A percentile compares a stretch with the other conserved stretches of the same genome.
phyloP scores from a whole-genome alignment of 2,329 filamentous ascomycete genomes.

The Dactylellina leptospora region DNA sequence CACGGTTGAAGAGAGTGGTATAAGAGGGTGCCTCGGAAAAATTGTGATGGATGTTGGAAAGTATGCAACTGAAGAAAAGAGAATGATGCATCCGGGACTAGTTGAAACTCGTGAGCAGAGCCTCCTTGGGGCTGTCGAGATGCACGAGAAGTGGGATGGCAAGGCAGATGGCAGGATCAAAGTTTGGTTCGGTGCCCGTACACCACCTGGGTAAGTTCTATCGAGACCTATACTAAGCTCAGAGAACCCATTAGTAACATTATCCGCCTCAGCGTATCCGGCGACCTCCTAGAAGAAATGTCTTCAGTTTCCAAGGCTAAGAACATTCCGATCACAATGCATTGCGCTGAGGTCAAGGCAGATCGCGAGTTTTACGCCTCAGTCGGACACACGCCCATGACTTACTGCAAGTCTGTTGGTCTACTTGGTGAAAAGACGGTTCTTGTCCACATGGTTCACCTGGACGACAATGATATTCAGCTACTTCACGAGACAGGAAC shows the following conservation, averaged over 20 bases:
- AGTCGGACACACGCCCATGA: constrained; percentile 60
- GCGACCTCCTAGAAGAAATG: constrained; percentile 59
- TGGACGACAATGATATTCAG: constrained; percentile 62
- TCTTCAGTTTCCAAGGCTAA: constrained; percentile 58
- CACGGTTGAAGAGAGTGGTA: constrained; percentile 63
- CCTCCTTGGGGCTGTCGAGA: constrained; percentile 58
- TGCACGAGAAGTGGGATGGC: constrained; percentile 60
- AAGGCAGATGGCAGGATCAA: constrained; percentile 59
- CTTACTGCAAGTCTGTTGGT: constrained; percentile 61
- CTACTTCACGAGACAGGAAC: constrained; percentile 61
- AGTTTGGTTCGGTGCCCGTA: constrained; percentile 61
- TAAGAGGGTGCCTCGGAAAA: constrained; percentile 62
- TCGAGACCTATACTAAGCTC: no score
- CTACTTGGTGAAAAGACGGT: constrained; percentile 63
- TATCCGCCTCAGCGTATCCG: constrained; percentile 57
- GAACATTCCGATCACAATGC: constrained; percentile 60
- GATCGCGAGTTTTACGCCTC: constrained; percentile 59
- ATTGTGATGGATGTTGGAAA: constrained; percentile 63
- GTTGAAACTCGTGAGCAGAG: constrained; percentile 60
- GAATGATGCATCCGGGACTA: constrained; percentile 63
- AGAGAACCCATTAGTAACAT: no score
- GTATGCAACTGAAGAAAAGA: constrained; percentile 62
- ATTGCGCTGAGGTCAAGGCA: constrained; percentile 60
- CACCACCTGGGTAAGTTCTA: constrained; percentile 59
- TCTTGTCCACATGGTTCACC: constrained; percentile 66